Percentiles rank a stretch among this genome's conserved stretches.
Conservation (phyloP, 2,329 filamentous ascomycete species). For the Ceratocystis diversiconidia region DNA sequence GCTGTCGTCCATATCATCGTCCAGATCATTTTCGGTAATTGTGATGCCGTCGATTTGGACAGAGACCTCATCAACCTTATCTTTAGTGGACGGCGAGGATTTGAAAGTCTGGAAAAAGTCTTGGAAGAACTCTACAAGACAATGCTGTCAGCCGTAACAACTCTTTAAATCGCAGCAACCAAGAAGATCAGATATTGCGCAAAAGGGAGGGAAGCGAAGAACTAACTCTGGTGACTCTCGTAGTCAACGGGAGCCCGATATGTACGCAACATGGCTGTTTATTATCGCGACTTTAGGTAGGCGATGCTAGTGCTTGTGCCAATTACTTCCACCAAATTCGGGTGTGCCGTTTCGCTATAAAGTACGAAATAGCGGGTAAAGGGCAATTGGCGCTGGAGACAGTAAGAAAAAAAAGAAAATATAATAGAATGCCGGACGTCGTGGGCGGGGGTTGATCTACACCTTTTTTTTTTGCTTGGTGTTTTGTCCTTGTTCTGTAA, state of each 20-base stretch:
- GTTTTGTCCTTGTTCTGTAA: neutral
- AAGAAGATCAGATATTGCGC: neutral
- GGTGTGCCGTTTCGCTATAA: neutral
- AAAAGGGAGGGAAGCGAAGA: slow-evolving; percentile 4
- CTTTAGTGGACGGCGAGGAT: slow-evolving; percentile 42
- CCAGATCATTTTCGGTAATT: slow-evolving; percentile 73
- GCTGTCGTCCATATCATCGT: slow-evolving; percentile 79
- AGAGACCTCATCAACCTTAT: slow-evolving; percentile 43
- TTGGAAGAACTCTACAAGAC: slow-evolving; percentile 56
- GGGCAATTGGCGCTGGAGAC: neutral
- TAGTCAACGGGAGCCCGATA: slow-evolving; percentile 55
- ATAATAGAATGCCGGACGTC: neutral
- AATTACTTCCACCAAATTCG: neutral
- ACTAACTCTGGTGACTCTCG: slow-evolving; percentile 65
- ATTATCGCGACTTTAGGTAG: neutral
- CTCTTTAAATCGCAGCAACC: neutral
- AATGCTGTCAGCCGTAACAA: neutral
- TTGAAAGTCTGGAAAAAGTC: slow-evolving; percentile 84
- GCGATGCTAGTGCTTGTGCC: neutral
- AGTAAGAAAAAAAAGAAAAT: neutral
- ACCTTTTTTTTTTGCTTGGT: neutral
- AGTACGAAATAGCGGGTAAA: neutral
- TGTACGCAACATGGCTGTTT: slow-evolving; percentile 14
- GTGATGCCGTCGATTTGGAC: slow-evolving; percentile 73
- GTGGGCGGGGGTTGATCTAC: neutral